phyloP scores from a whole-genome alignment of 1,284 basidiomycete genomes.

The Thecaphora thlaspeos region DNA sequence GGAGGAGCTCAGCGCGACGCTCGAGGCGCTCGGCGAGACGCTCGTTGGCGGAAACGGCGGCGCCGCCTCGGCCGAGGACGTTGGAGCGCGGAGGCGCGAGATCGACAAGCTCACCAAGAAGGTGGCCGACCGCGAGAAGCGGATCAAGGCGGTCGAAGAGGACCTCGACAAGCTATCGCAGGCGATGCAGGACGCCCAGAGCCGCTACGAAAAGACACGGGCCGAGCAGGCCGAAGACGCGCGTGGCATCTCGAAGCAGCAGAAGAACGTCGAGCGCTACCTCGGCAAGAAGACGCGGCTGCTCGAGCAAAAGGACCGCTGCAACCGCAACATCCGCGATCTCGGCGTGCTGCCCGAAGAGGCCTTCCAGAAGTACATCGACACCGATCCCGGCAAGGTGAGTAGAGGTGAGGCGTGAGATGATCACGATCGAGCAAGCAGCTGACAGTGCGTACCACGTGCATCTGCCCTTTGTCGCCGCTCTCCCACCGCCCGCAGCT shows the following conservation, averaged over 20 bases:
- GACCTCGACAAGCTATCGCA: conserved; percentile 66
- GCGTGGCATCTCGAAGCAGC: conserved; percentile 79
- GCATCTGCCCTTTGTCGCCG: too few relatives aligned
- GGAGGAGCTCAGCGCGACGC: conserved; percentile 73
- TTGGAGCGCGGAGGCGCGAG: conserved; percentile 64
- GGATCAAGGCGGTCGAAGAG: conserved; percentile 57
- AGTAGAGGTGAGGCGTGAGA: conserved; percentile 62
- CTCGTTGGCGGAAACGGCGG: conserved; percentile 65
- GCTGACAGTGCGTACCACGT: too few relatives aligned
- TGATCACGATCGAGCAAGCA: too few relatives aligned
- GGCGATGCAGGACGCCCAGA: conserved; percentile 69
- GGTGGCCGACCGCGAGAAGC: conserved; percentile 57
- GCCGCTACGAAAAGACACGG: conserved; percentile 72
- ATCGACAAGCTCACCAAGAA: conserved; percentile 60
- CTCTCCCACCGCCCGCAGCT: conserved; percentile 64
- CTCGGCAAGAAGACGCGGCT: conserved; percentile 86
- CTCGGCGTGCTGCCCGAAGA: conserved; percentile 95
- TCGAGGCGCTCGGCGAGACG: conserved; percentile 71
- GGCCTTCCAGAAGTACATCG: conserved; percentile 90
- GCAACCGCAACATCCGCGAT: conserved; percentile 89
- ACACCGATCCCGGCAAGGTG: conserved; percentile 69
- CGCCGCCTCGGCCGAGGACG: conserved; percentile 72
- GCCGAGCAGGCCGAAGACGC: conserved; percentile 80
- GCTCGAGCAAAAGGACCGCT: conserved; percentile 80
- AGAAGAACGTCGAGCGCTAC: conserved; percentile 92